Conservation (phyloP, 345 rosid genomes). For the Camelina hispida region DNA sequence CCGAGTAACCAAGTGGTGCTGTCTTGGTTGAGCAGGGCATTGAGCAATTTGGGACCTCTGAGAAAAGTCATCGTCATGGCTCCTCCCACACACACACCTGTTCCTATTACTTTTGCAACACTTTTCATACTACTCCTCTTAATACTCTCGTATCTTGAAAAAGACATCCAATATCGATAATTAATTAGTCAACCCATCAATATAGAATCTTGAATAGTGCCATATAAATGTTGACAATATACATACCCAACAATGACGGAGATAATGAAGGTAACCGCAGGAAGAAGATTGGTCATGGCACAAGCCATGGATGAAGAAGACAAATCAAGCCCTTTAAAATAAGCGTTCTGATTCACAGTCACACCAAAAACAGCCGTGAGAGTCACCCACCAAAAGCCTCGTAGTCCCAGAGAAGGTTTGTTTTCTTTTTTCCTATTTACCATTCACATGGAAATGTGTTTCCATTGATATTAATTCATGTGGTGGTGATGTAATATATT, state of each 20-base stretch:
- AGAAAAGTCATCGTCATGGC: slow-evolving; percentile 68
- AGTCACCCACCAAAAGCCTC: slow-evolving; percentile 49
- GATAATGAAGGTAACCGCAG: slow-evolving; percentile 51
- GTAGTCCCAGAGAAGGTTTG: slow-evolving; percentile 38
- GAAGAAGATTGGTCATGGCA: slow-evolving; percentile 51
- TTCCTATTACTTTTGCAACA: slow-evolving; percentile 68
- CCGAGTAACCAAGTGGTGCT: slow-evolving; percentile 57
- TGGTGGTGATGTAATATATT: background rate
- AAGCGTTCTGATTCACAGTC: slow-evolving; percentile 47
- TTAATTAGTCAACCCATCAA: background rate
- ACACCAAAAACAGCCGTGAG: slow-evolving; percentile 50
- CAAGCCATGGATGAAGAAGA: slow-evolving; percentile 50
- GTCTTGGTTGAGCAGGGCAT: slow-evolving; percentile 42
- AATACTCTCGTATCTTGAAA: slow-evolving; percentile 62
- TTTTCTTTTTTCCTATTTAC: slow-evolving; percentile 38
- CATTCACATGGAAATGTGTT: slow-evolving; percentile 14
- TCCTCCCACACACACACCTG: slow-evolving; percentile 65
- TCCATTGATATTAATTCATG: background rate
- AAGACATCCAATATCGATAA: slow-evolving; percentile 3
- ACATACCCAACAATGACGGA: slow-evolving; percentile 47
- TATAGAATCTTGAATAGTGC: background rate
- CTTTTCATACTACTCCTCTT: slow-evolving; percentile 59
- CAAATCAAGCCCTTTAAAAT: slow-evolving; percentile 47
- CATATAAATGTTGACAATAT: background rate
- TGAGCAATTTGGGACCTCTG: slow-evolving; percentile 59